Evolutionary conservation across 495 filamentous ascomycete genomes (phyloP).

Genomic region (Neurospora africana): DNA sequence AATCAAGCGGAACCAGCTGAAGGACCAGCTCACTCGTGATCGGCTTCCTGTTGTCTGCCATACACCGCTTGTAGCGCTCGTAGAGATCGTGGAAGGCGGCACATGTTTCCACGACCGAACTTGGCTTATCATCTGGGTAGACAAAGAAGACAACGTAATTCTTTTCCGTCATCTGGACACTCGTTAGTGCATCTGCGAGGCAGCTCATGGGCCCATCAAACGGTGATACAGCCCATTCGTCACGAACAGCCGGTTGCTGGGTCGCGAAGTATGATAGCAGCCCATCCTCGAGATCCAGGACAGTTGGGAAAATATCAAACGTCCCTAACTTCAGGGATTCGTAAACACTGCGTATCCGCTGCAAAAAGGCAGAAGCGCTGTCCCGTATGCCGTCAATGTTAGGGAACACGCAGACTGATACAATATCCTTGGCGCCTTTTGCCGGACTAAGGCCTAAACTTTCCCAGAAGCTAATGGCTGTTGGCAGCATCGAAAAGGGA

Average conservation of each 20-base stretch:
- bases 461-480: constrained; percentile 84
- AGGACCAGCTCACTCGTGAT: constrained; percentile 61
- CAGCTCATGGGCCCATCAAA: constrained; percentile 20
- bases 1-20: constrained; percentile 68
- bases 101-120: constrained; percentile 64
- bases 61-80: constrained; percentile 50
- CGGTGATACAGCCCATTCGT: constrained; percentile 24
- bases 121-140: constrained; percentile 57
- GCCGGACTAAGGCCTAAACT: constrained; percentile 72
- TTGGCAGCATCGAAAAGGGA: constrained; percentile 64
- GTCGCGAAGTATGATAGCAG: constrained; percentile 38
- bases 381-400: constrained; percentile 44
- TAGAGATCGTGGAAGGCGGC: constrained; percentile 67
- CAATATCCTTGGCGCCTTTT: constrained; percentile 68
- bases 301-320: constrained; percentile 48
- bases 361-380: constrained; percentile 57
- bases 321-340: constrained; percentile 68
- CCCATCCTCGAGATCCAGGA: constrained; percentile 44
- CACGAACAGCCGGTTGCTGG: constrained; percentile 14
- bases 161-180: constrained; percentile 23
- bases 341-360: constrained; percentile 62
- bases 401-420: constrained; percentile 72
- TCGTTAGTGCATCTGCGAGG: constrained; percentile 26
- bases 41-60: constrained; percentile 40
- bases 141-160: constrained; percentile 83